phyloP scores from a whole-genome alignment of 2,329 filamentous ascomycete genomes.

The Neoarthrinium moseri region DNA sequence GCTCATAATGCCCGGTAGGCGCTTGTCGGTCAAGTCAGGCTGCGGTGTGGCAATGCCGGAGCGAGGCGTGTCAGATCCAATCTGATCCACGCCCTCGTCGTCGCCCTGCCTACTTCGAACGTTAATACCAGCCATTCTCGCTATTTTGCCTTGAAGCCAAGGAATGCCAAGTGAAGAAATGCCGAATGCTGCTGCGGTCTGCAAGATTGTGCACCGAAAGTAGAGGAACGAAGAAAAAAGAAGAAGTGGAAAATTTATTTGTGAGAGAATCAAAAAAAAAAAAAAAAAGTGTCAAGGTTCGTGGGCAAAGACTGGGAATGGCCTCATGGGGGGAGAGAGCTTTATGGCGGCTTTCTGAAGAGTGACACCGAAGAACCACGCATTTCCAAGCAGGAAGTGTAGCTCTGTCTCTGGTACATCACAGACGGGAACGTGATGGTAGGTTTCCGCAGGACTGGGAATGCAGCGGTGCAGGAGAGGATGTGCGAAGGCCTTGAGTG shows the following conservation, averaged over 20 bases:
- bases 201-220: conserved; percentile 11
- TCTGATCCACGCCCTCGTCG: conserved; percentile 73
- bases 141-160: conserved; percentile 5
- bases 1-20: conserved; percentile 92
- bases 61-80: conserved; percentile 82
- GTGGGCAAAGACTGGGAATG: neutral
- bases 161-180: conserved; percentile 2
- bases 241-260: conserved; percentile 8
- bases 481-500: no score
- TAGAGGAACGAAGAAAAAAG: conserved; percentile 15
- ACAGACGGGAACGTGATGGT: conserved; percentile 7
- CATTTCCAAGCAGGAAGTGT: conserved; percentile 12
- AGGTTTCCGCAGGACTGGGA: conserved; percentile 1
- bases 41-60: conserved; percentile 91
- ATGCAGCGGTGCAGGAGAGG: conserved; percentile 1
- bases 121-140: conserved; percentile 46
- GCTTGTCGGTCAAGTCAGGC: conserved; percentile 91
- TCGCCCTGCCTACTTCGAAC: conserved; percentile 53
- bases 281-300: no score
- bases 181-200: conserved; percentile 10
- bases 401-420: conserved; percentile 11
- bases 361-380: conserved; percentile 10
- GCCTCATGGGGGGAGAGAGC: conserved; percentile 4
- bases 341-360: conserved; percentile 12
- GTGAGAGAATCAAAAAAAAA: neutral